Evolutionary conservation across 2,329 filamentous ascomycete genomes (phyloP).

Genomic region (Lachnellula arida): DNA sequence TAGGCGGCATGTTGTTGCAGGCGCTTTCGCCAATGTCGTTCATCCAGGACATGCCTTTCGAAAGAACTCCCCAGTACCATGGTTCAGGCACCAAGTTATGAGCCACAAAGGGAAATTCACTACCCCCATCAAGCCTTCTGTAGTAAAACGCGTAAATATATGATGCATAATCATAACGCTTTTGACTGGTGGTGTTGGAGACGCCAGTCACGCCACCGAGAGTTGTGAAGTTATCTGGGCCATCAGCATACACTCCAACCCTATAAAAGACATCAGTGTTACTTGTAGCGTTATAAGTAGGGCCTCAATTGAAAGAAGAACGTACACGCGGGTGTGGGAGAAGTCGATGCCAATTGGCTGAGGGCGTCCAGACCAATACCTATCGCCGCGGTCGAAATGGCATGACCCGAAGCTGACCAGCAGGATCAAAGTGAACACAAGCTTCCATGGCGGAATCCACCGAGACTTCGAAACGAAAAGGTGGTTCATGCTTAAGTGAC

Average conservation of each 20-base stretch:
- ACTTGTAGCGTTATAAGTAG: not conserved
- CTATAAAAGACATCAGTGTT: not conserved
- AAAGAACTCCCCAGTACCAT: not conserved
- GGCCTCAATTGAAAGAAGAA: not conserved
- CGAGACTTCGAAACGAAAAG: too few species aligned
- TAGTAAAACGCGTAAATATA: constrained; percentile 5
- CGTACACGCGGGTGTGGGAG: constrained; percentile 1
- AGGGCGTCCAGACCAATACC: constrained; percentile 13
- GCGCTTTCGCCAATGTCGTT: not conserved
- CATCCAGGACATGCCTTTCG: not conserved
- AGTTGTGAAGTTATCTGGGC: constrained; percentile 6
- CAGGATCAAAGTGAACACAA: not conserved
- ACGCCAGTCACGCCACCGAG: not conserved
- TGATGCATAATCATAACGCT: not conserved
- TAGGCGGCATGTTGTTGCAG: not conserved
- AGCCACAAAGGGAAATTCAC: not conserved
- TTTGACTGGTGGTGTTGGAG: not conserved
- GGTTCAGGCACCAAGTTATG: not conserved
- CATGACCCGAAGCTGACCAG: not conserved
- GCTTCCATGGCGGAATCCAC: not conserved
- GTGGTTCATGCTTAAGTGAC: too few species aligned
- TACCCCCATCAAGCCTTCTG: not conserved
- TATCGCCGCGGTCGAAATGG: constrained; percentile 1
- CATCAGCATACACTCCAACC: constrained; percentile 11
- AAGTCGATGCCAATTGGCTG: constrained; percentile 17